A percentile compares a stretch with the other conserved stretches of the same genome.
phyloP scores from a whole-genome alignment of 768 basidiomycete species.

The Hygrocybe punicea region DNA sequence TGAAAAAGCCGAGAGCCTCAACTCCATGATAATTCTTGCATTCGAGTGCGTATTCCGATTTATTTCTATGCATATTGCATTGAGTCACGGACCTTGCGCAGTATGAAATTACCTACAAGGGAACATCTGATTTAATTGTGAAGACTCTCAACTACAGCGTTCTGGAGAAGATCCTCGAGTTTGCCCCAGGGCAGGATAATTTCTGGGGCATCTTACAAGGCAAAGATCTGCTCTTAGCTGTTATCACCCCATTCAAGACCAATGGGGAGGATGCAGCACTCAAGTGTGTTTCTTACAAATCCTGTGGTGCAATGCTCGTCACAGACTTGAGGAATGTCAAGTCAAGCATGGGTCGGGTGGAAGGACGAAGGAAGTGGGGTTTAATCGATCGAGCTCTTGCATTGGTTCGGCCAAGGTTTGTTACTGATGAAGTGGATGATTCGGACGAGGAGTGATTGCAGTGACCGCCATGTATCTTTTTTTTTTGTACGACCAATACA shows the following conservation, averaged over 20 bases:
- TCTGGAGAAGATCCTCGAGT: slow-evolving; percentile 14
- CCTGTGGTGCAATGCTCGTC: slow-evolving; percentile 1
- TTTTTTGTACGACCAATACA: too few species aligned
- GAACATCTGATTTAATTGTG: neutral
- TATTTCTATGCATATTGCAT: neutral
- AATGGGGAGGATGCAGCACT: slow-evolving; percentile 12
- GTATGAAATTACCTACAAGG: slow-evolving; percentile 2
- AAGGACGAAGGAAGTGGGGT: slow-evolving; percentile 10
- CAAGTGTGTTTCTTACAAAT: slow-evolving; percentile 3
- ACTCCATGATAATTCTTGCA: neutral
- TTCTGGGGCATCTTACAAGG: slow-evolving; percentile 1
- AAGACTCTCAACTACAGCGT: slow-evolving; percentile 8
- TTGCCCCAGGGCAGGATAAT: neutral
- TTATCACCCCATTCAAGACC: slow-evolving; percentile 14
- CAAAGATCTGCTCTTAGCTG: slow-evolving; percentile 4
- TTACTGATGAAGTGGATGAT: neutral
- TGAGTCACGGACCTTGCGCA: neutral
- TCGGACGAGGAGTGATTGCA: neutral
- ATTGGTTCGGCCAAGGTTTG: slow-evolving; percentile 8
- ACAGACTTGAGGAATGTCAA: slow-evolving; percentile 10
- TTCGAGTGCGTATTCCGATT: slow-evolving; percentile 1
- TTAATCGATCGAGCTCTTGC: slow-evolving; percentile 11
- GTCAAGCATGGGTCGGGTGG: slow-evolving; percentile 12
- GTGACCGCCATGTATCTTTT: too few species aligned
- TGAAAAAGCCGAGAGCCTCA: neutral